These are phyloP conservation scores for Dittrichia graveolens DNA, from an alignment of 129 eudicot genomes.

Conservation along the genomic window DNA sequence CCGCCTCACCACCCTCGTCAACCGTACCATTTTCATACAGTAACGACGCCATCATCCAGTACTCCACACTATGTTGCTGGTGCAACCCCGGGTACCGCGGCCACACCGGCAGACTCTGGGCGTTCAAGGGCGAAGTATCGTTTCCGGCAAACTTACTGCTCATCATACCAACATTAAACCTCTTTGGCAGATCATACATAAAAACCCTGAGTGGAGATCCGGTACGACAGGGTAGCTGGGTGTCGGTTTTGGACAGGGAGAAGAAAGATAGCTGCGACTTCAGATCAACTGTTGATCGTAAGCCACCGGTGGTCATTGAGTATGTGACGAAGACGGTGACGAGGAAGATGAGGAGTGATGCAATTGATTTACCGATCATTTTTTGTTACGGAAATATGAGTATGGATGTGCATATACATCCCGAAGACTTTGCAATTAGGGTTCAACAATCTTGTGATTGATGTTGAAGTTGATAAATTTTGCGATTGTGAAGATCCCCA, in stretches of 20 bases:
- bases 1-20: constrained; percentile 51
- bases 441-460: too few relatives aligned
- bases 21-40: constrained; percentile 21
- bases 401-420: too few relatives aligned
- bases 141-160: constrained; percentile 25
- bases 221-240: constrained; percentile 28
- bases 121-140: constrained; percentile 40
- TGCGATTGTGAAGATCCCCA: too few relatives aligned
- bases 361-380: constrained; percentile 35
- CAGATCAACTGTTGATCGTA: constrained; percentile 36
- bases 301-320: constrained; percentile 38
- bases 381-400: background rate
- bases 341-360: constrained; percentile 20
- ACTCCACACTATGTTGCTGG: constrained; percentile 87
- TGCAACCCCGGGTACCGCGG: constrained; percentile 52
- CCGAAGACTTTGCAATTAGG: too few relatives aligned
- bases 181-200: constrained; percentile 75
- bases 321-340: constrained; percentile 39
- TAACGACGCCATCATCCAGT: constrained; percentile 92
- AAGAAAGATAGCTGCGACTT: constrained; percentile 44
- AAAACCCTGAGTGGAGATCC: constrained; percentile 59
- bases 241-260: constrained; percentile 20
- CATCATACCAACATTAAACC: constrained; percentile 71
- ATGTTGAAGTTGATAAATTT: too few relatives aligned
- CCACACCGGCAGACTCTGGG: constrained; percentile 59